phyloP scores from a whole-genome alignment of 2,329 filamentous ascomycete species.

The Exophiala spinifera region DNA sequence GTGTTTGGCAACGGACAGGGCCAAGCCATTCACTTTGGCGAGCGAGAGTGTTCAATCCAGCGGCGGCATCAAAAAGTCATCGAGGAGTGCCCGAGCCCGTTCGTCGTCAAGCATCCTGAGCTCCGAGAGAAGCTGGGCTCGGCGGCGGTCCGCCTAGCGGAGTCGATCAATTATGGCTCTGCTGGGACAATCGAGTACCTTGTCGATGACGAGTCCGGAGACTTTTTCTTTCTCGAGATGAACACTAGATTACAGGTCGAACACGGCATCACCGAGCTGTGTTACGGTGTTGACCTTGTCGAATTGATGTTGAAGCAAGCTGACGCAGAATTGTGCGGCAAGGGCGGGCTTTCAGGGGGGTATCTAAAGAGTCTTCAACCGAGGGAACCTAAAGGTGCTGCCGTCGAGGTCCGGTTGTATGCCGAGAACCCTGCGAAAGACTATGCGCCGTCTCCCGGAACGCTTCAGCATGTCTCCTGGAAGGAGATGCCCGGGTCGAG shows the following conservation, averaged over 20 bases:
- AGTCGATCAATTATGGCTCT: constrained; percentile 66
- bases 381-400: constrained; percentile 43
- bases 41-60: constrained; percentile 85
- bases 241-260: constrained; percentile 59
- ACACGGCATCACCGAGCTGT: constrained; percentile 57
- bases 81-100: constrained; percentile 81
- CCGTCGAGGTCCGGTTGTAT: constrained; percentile 55
- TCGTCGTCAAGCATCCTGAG: constrained; percentile 51
- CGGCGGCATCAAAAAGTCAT: constrained; percentile 86
- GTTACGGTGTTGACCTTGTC: constrained; percentile 54
- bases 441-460: constrained; percentile 59
- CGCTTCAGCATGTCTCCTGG: constrained; percentile 57
- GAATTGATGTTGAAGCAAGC: constrained; percentile 57
- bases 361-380: constrained; percentile 45
- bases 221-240: constrained; percentile 69
- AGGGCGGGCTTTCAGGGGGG: constrained; percentile 43
- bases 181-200: constrained; percentile 90
- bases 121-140: constrained; percentile 62
- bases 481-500: constrained; percentile 48
- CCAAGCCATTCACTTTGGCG: constrained; percentile 76
- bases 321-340: constrained; percentile 48
- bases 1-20: constrained; percentile 81
- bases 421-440: constrained; percentile 58
- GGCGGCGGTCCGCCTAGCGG: constrained; percentile 65
- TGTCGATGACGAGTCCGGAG: constrained; percentile 74